Evolutionary conservation across 345 rosid species (phyloP).

Genomic region (Bruguiera sexangula): DNA sequence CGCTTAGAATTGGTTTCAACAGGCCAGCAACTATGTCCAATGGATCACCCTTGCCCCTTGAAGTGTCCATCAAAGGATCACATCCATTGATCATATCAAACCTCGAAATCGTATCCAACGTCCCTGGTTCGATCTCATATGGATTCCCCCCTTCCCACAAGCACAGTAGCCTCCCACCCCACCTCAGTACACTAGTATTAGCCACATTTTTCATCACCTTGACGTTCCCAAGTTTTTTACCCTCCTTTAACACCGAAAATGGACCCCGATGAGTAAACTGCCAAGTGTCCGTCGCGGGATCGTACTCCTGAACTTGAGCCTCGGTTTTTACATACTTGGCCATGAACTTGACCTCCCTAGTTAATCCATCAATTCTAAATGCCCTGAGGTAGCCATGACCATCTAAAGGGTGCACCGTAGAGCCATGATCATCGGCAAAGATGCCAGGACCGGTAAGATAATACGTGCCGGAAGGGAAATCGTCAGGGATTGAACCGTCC

Average conservation of each 20-base stretch:
- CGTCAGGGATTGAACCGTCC: constrained; percentile 57
- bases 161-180: constrained; percentile 75
- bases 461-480: constrained; percentile 82
- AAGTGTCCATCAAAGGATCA: constrained; percentile 15
- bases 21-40: constrained; percentile 62
- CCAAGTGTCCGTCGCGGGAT: constrained; percentile 69
- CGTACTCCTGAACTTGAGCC: constrained; percentile 79
- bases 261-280: constrained; percentile 78
- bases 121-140: constrained; percentile 63
- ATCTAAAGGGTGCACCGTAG: constrained; percentile 86
- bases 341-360: constrained; percentile 49
- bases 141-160: constrained; percentile 97
- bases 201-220: constrained; percentile 97
- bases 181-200: constrained; percentile 72
- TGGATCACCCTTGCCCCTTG: constrained; percentile 18
- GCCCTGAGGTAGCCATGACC: constrained; percentile 90
- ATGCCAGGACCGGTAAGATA: constrained; percentile 84
- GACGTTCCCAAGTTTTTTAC: constrained; percentile 64
- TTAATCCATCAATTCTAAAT: constrained; percentile 46
- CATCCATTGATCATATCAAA: constrained; percentile 40
- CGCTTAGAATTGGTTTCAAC: constrained; percentile 66
- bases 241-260: constrained; percentile 73
- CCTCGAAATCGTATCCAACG: constrained; percentile 68
- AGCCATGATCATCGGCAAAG: constrained; percentile 81
- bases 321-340: constrained; percentile 82